Conservation (phyloP, 495 filamentous ascomycete species). For the Podospora tetraspora region DNA sequence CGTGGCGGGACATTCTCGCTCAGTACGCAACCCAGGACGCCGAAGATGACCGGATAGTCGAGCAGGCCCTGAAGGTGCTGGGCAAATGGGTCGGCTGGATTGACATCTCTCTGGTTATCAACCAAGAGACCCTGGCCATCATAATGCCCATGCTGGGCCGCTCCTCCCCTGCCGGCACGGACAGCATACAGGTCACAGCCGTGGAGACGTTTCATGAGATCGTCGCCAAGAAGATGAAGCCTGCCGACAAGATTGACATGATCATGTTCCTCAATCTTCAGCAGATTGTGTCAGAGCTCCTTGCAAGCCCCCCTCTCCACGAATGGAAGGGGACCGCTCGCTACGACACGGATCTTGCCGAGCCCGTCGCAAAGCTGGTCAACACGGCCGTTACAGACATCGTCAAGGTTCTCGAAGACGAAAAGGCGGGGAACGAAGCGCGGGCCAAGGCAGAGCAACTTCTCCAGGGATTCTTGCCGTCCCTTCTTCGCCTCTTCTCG, state of each 20-base stretch:
- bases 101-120: slow-evolving; percentile 88
- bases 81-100: slow-evolving; percentile 98
- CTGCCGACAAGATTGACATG: slow-evolving; percentile 86
- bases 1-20: slow-evolving; percentile 86
- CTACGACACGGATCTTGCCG: slow-evolving; percentile 92
- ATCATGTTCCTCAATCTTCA: slow-evolving; percentile 83
- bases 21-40: slow-evolving; percentile 71
- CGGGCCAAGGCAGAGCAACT: slow-evolving; percentile 64
- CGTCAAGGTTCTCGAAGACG: slow-evolving; percentile 64
- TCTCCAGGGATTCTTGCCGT: slow-evolving; percentile 73
- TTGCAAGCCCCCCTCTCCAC: slow-evolving; percentile 70
- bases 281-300: slow-evolving; percentile 73
- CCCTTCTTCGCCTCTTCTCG: slow-evolving; percentile 85
- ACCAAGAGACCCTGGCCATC: slow-evolving; percentile 73
- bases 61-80: slow-evolving; percentile 81
- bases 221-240: slow-evolving; percentile 94
- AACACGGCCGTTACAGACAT: slow-evolving; percentile 84
- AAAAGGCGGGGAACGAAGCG: slow-evolving; percentile 47
- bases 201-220: slow-evolving; percentile 93
- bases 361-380: slow-evolving; percentile 91
- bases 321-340: slow-evolving; percentile 70
- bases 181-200: slow-evolving; percentile 76
- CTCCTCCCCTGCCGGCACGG: slow-evolving; percentile 40
- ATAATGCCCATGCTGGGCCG: slow-evolving; percentile 75
- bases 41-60: slow-evolving; percentile 66